Evolutionary conservation across 2,329 filamentous ascomycete genomes (phyloP).

Genomic region (Botrytis medusae): DNA sequence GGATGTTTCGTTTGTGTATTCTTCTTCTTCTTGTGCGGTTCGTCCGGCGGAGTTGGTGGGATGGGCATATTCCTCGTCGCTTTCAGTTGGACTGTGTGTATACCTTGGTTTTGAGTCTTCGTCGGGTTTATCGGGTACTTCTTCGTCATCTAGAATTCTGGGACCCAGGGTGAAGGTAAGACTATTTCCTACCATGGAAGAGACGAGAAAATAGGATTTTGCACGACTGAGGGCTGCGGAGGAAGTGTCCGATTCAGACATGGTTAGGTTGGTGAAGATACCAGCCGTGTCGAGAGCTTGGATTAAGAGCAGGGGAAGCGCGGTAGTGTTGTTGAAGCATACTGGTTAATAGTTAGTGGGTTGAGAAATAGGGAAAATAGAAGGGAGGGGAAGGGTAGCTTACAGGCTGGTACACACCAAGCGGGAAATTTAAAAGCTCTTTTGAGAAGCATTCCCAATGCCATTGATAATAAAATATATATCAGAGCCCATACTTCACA

Average conservation of each 20-base stretch:
- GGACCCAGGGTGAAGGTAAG: constrained; percentile 65
- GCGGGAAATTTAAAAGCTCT: constrained; percentile 45
- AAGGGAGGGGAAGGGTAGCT: constrained; percentile 31
- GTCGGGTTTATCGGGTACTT: constrained; percentile 40
- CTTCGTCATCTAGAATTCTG: constrained; percentile 51
- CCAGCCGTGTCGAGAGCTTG: constrained; percentile 46
- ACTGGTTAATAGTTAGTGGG: not conserved
- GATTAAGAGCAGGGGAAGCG: constrained; percentile 48
- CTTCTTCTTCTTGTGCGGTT: constrained; percentile 34
- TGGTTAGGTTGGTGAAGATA: constrained; percentile 51
- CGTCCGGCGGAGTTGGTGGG: constrained; percentile 33
- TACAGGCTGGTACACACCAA: constrained; percentile 48
- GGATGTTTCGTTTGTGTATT: constrained; percentile 30
- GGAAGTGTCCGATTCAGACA: constrained; percentile 44
- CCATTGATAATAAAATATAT: constrained; percentile 45
- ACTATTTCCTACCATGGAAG: constrained; percentile 56
- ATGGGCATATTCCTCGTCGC: constrained; percentile 34
- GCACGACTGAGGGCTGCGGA: constrained; percentile 55
- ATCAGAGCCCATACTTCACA: constrained; percentile 44
- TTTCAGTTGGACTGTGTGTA: constrained; percentile 16
- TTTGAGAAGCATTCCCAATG: constrained; percentile 44
- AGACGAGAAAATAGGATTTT: constrained; percentile 66
- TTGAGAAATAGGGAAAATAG: no score
- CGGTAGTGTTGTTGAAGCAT: constrained; percentile 49
- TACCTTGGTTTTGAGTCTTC: constrained; percentile 26